Percentiles rank a stretch among this genome's conserved stretches.
phyloP scores from a whole-genome alignment of 768 basidiomycete genomes.

The Amanita muscaria region DNA sequence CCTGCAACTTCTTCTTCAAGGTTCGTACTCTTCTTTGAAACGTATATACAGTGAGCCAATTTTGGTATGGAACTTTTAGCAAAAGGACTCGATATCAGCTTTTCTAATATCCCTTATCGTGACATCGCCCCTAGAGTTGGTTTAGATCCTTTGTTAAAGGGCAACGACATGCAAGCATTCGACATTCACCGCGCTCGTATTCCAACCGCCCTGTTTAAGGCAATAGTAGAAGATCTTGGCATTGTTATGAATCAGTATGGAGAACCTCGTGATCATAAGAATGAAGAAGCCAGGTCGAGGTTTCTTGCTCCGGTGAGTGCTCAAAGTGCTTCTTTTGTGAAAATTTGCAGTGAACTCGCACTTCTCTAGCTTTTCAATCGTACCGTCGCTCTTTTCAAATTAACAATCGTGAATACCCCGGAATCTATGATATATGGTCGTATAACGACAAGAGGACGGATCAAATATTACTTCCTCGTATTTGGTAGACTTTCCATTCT shows the following conservation, averaged over 20 bases:
- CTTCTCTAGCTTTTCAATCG: slow-evolving; percentile 3
- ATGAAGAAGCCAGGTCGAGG: slow-evolving; percentile 1
- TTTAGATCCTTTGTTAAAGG: slow-evolving; percentile 8
- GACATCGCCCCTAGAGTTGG: slow-evolving; percentile 15
- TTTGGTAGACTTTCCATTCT: slow-evolving; percentile 2
- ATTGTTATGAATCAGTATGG: slow-evolving; percentile 3
- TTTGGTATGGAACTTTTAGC: slow-evolving; percentile 7
- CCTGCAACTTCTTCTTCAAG: slow-evolving; percentile 8
- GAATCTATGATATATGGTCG: neutral
- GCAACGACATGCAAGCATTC: slow-evolving; percentile 13
- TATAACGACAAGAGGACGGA: neutral
- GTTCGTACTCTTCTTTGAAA: slow-evolving; percentile 6
- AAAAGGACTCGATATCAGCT: slow-evolving; percentile 12
- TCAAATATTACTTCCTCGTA: slow-evolving; percentile 7
- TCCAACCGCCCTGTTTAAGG: slow-evolving; percentile 14
- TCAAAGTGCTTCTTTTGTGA: neutral
- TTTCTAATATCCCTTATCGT: slow-evolving; percentile 13
- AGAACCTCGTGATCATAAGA: neutral
- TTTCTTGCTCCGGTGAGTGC: slow-evolving; percentile 1
- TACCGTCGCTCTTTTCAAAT: neutral
- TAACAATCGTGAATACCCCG: neutral
- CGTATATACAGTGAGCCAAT: neutral
- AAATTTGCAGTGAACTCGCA: slow-evolving; percentile 1
- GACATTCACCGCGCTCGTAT: slow-evolving; percentile 16
- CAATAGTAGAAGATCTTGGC: slow-evolving; percentile 12